A percentile compares a stretch with the other conserved stretches of the same genome.
Conservation (phyloP, 2,329 filamentous ascomycete species). For the Fusarium haematococcum region DNA sequence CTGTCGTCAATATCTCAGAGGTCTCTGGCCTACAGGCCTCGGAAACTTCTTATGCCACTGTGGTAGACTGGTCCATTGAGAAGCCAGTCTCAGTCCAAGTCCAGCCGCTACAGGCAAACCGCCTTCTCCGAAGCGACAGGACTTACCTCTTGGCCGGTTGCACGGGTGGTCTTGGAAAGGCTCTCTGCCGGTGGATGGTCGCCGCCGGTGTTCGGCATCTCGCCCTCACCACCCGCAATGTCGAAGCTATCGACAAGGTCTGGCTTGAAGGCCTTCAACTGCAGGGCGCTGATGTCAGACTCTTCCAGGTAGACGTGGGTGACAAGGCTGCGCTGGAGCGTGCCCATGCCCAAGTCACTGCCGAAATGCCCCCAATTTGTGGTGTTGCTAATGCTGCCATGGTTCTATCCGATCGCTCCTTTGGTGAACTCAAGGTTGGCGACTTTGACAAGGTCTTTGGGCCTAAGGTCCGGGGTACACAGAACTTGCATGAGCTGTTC, state of each 20-base stretch:
- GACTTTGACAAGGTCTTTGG: background rate
- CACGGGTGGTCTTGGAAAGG: background rate
- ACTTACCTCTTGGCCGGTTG: background rate
- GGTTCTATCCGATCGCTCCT: background rate
- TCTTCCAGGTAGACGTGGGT: background rate
- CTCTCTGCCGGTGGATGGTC: background rate
- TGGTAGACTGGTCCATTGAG: background rate
- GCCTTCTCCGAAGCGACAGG: background rate
- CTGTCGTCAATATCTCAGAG: background rate
- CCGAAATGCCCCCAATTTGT: background rate
- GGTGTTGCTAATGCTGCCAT: background rate
- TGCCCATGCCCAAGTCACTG: background rate
- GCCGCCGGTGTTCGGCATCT: background rate
- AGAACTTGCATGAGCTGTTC: background rate
- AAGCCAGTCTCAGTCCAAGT: background rate
- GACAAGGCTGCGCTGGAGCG: background rate
- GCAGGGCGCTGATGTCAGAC: background rate
- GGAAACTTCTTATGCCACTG: background rate
- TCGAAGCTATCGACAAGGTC: background rate
- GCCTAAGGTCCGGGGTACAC: slow-evolving; percentile 6
- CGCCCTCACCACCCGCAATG: background rate
- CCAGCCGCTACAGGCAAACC: background rate
- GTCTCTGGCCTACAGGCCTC: background rate
- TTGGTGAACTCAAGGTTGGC: background rate
- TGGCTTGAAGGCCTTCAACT: background rate